Percentiles rank a stretch among this genome's conserved stretches.
Evolutionary conservation across 352 stramenopile species (phyloP).

Genomic region (Peronospora tabacina): DNA sequence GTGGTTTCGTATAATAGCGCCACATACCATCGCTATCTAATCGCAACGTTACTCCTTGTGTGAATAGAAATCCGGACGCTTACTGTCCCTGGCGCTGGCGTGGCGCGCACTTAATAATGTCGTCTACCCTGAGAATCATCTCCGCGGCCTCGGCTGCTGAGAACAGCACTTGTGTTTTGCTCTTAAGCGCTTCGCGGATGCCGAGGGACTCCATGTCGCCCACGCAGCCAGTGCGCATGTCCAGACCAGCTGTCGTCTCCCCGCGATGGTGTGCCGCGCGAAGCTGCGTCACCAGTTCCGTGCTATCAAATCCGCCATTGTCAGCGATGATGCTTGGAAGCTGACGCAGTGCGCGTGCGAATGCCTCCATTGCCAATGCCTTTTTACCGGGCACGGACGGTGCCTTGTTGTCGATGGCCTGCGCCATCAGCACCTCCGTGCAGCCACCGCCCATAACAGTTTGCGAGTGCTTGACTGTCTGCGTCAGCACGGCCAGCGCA

Average conservation of each 20-base stretch:
- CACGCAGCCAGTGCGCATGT: conserved; percentile 95
- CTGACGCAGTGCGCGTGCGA: conserved; percentile 92
- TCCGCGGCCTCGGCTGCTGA: conserved; percentile 97
- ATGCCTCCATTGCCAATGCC: conserved; percentile 96
- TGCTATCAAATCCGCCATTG: conserved; percentile 98
- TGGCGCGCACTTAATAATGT: conserved; percentile 95
- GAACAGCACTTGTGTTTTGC: conserved; percentile 96
- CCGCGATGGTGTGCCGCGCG: conserved; percentile 90
- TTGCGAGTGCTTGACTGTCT: conserved; percentile 95
- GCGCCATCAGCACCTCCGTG: conserved; percentile 95
- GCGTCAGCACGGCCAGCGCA: conserved; percentile 93
- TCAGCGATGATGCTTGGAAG: conserved; percentile 98
- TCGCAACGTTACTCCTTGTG: conserved; percentile 4
- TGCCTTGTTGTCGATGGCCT: conserved; percentile 87
- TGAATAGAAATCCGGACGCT: conserved; percentile 12
- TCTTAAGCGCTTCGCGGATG: conserved; percentile 94
- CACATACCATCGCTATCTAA: conserved; percentile 4
- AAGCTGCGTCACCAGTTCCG: conserved; percentile 96
- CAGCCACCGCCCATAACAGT: conserved; percentile 96
- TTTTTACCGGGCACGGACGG: conserved; percentile 95
- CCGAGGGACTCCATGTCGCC: conserved; percentile 96
- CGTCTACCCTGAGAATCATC: conserved; percentile 99
- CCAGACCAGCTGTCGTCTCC: conserved; percentile 90
- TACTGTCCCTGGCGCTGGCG: conserved; percentile 58
- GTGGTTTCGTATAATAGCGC: conserved; percentile 24